A percentile compares a stretch with the other conserved stretches of the same genome.
Conservation (phyloP, 2,329 filamentous ascomycete genomes). For the Uncinocarpus reesii region DNA sequence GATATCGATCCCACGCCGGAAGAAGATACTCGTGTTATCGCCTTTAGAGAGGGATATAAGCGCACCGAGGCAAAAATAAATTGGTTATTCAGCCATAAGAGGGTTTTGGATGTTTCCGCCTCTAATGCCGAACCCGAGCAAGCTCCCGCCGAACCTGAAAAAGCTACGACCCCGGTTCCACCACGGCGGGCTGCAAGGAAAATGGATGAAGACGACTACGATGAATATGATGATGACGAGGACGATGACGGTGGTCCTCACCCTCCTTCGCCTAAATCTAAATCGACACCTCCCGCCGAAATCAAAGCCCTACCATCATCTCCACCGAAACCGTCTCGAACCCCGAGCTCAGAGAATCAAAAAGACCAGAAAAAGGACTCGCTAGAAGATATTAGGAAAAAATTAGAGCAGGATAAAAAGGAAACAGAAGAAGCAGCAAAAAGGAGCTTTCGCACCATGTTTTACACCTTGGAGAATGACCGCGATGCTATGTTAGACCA, state of each 20-base stretch:
- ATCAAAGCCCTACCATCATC: conserved; percentile 55
- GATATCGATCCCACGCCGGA: conserved; percentile 48
- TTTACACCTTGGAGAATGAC: conserved; percentile 92
- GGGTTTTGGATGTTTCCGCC: conserved; percentile 22
- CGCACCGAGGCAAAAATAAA: conserved; percentile 67
- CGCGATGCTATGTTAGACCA: conserved; percentile 95
- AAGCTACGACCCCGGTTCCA: conserved; percentile 23
- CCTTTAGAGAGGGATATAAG: conserved; percentile 69
- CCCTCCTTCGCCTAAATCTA: conserved; percentile 42
- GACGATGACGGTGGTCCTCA: conserved; percentile 43
- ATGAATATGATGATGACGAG: conserved; percentile 55
- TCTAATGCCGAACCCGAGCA: conserved; percentile 43
- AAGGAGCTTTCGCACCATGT: conserved; percentile 81
- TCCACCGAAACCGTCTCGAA: conserved; percentile 57
- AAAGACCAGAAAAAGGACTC: conserved; percentile 51
- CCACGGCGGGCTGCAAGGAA: conserved; percentile 56
- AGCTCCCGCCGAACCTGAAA: conserved; percentile 38
- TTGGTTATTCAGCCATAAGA: conserved; percentile 54
- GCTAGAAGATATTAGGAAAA: conserved; percentile 81
- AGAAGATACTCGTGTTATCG: conserved; percentile 56
- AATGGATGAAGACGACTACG: conserved; percentile 67
- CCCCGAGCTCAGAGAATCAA: conserved; percentile 51
- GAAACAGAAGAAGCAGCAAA: conserved; percentile 83
- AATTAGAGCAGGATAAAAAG: conserved; percentile 82
- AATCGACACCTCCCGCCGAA: conserved; percentile 42